These are phyloP conservation scores for Aspergillus sparsus DNA, from an alignment of 495 filamentous ascomycete species.

Conservation along the genomic window DNA sequence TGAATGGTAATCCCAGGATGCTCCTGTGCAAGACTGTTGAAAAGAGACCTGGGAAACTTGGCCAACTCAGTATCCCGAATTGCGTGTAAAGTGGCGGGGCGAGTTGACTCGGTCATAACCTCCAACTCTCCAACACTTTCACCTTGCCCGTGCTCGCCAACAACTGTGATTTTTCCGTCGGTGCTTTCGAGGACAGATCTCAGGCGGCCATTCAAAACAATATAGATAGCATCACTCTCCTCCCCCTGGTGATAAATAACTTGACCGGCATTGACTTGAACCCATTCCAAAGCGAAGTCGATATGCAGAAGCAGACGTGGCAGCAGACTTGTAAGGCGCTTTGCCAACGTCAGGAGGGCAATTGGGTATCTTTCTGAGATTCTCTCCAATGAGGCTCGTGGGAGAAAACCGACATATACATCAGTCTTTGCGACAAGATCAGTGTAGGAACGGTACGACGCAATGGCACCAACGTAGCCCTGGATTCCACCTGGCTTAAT, in stretches of 20 bases:
- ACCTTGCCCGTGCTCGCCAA: constrained; percentile 93
- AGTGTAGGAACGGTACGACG: constrained; percentile 92
- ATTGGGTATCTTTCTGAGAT: constrained; percentile 92
- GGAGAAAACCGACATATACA: constrained; percentile 96
- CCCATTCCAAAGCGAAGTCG: constrained; percentile 97
- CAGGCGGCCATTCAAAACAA: constrained; percentile 90
- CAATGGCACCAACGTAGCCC: constrained; percentile 90
- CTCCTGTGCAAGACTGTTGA: constrained; percentile 95
- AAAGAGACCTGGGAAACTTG: constrained; percentile 91
- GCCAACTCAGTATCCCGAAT: constrained; percentile 96
- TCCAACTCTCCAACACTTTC: constrained; percentile 97
- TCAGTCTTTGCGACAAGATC: constrained; percentile 97
- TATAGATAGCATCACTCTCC: constrained; percentile 97
- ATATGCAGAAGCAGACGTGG: constrained; percentile 94
- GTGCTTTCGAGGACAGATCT: constrained; percentile 75
- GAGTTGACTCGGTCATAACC: constrained; percentile 89
- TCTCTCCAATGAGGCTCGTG: constrained; percentile 79
- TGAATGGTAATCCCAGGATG: constrained; percentile 98
- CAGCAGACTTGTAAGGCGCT: constrained; percentile 83
- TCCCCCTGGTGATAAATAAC: constrained; percentile 92
- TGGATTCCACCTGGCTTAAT: constrained; percentile 95
- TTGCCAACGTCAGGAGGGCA: constrained; percentile 91
- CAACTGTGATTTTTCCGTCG: constrained; percentile 80
- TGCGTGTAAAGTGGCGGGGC: constrained; percentile 88
- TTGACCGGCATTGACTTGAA: constrained; percentile 92